phyloP scores from a whole-genome alignment of 805 yeast species.

The Lipomyces mesembrius region DNA sequence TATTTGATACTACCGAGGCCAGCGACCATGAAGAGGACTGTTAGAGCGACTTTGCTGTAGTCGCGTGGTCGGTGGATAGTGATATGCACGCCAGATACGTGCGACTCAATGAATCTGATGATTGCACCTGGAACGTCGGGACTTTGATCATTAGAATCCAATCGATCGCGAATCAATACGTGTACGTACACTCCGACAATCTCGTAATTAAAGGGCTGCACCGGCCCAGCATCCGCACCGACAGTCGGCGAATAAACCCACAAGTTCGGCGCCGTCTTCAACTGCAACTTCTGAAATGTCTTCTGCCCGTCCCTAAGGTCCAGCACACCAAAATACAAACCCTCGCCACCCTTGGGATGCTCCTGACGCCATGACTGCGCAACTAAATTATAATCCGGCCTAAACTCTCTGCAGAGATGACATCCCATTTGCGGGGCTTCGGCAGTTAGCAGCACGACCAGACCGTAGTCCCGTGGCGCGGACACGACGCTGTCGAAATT shows the following conservation, averaged over 20 bases:
- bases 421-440: slow-evolving; percentile 76
- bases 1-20: slow-evolving; percentile 12
- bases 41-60: slow-evolving; percentile 38
- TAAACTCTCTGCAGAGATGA: slow-evolving; percentile 68
- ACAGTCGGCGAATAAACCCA: slow-evolving; percentile 62
- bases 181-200: slow-evolving; percentile 37
- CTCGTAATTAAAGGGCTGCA: slow-evolving; percentile 38
- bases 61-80: slow-evolving; percentile 45
- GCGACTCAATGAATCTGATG: slow-evolving; percentile 25
- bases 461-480: slow-evolving; percentile 70
- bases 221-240: slow-evolving; percentile 44
- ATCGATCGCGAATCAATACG: not conserved
- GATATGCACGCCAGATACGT: slow-evolving; percentile 33
- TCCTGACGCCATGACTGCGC: slow-evolving; percentile 67
- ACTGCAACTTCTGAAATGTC: slow-evolving; percentile 55
- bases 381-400: slow-evolving; percentile 64
- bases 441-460: slow-evolving; percentile 75
- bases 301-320: slow-evolving; percentile 66
- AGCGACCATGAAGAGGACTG: slow-evolving; percentile 20
- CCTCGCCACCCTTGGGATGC: slow-evolving; percentile 57
- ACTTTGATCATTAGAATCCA: slow-evolving; percentile 7
- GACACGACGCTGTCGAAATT: slow-evolving; percentile 61
- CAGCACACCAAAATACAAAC: slow-evolving; percentile 71
- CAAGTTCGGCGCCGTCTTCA: slow-evolving; percentile 80
- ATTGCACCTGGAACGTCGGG: slow-evolving; percentile 25